phyloP scores from a whole-genome alignment of 1,139 yeast genomes.

The Pichia sp. region DNA sequence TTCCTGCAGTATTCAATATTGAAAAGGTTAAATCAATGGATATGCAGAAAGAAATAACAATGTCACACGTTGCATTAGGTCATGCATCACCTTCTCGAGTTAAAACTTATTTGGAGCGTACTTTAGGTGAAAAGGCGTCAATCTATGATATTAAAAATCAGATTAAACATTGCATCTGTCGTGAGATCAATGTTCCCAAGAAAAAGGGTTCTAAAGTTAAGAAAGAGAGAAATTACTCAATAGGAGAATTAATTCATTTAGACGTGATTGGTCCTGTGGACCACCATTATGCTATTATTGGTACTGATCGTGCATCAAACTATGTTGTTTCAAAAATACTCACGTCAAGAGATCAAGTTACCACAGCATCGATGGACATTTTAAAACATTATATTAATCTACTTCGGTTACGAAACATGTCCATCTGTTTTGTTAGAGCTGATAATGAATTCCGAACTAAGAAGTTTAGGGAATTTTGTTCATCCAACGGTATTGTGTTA shows the following conservation, averaged over 20 bases:
- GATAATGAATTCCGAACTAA: slow-evolving; percentile 5
- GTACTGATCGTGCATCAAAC: slow-evolving; percentile 1
- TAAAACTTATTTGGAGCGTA: not conserved
- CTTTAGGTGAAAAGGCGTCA: not conserved
- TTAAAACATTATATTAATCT: slow-evolving; percentile 1
- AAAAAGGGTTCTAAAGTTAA: not conserved
- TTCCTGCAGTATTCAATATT: not conserved
- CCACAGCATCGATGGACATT: not conserved
- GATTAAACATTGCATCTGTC: not conserved
- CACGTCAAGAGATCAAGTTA: slow-evolving; percentile 4
- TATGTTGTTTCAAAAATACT: slow-evolving; percentile 1
- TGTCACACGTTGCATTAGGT: slow-evolving; percentile 1
- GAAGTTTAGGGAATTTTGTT: not conserved
- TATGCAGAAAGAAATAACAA: not conserved
- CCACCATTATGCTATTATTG: not conserved
- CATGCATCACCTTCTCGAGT: slow-evolving; percentile 1
- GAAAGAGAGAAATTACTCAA: not conserved
- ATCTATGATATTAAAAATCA: not conserved
- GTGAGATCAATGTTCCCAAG: not conserved
- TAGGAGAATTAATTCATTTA: slow-evolving; percentile 2
- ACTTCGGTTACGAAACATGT: not conserved
- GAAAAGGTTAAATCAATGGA: not conserved
- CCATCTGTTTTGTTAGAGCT: slow-evolving; percentile 3
- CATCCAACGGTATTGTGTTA: not conserved
- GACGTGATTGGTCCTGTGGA: slow-evolving; percentile 2